Conservation (phyloP, 2,329 filamentous ascomycete genomes). For the Fusarium hostae region DNA sequence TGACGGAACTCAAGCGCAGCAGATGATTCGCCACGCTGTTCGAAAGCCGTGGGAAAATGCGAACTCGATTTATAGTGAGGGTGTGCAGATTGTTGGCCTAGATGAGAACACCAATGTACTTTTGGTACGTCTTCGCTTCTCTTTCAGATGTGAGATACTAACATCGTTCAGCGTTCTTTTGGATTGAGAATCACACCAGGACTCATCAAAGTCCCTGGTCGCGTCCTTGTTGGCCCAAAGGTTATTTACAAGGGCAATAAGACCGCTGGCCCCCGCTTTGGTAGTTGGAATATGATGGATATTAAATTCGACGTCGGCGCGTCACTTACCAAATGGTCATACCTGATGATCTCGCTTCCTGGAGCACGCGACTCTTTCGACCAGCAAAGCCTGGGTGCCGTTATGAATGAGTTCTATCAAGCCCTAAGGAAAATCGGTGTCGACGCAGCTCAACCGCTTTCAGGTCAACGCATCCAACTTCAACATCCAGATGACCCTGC, state of each 20-base stretch:
- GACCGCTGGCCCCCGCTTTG: neutral
- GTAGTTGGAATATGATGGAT: neutral
- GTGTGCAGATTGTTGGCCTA: neutral
- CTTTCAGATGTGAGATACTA: neutral
- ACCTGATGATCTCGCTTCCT: neutral
- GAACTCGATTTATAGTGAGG: neutral
- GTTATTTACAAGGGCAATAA: neutral
- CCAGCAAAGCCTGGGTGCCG: neutral
- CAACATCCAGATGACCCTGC: neutral
- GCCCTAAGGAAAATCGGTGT: neutral
- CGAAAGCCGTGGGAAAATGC: neutral
- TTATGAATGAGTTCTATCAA: neutral
- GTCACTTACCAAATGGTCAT: neutral
- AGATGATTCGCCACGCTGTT: neutral
- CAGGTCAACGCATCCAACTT: neutral
- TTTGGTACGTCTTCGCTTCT: neutral
- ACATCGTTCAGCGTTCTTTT: neutral
- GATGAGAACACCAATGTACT: neutral
- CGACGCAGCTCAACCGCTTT: neutral
- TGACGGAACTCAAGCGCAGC: neutral
- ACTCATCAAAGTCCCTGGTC: neutral
- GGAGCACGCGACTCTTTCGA: neutral
- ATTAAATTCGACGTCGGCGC: neutral
- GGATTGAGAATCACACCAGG: neutral
- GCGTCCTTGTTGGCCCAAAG: neutral